Base-by-base conservation (phyloP, 192 early-diverging fungal species). In the Spizellomyces sp. region DNA sequence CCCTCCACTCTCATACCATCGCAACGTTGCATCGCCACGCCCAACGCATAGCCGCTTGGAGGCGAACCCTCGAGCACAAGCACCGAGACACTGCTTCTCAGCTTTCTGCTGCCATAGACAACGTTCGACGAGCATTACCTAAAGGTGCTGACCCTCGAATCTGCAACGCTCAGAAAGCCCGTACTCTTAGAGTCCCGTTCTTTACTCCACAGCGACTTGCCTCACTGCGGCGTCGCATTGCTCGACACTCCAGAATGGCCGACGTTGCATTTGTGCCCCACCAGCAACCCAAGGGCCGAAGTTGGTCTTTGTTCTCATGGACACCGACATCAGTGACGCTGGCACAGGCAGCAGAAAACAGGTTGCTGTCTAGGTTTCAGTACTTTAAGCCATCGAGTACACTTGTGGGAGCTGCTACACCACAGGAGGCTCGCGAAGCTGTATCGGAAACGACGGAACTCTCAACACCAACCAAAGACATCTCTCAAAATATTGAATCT, bases 291-390 rank as follows among this genome's bases (percentile, higher is more conserved):
- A 36, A 57, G 5, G 48, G 57, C 42, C 19, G 27, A 22, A 57
- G 58, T n/a, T 78, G 77, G 77, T 74, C 71, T 42, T 46, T 78
- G 6, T 78, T 78, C 46, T 61, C 67, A 7, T 79, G 77, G 77
- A 67, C 67, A 19, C 77, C 77, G 12, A 79, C 77, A 27, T 59
- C 50, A 3, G 27, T 62, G 36, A 48, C 60, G 14, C 14, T 44
- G 15, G 77, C 80, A 6, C 78, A 80, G 66, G 72, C 73, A 9
- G 83, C 90, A 2, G 89, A 92, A 70, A 81, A 80, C 9, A 77
- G 83, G 59, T 70, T 92, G 2, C 77, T 91, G 6, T 75, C 80
- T 21, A 81, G 84, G 21, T 73, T 89, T 19, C 79, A 80, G 48
- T 84, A 79, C 71, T 86, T 85, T 67, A 74, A 70, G 44, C 77